Base-by-base conservation (phyloP, 108 stramenopile species). In the Poteriospumella lacustris region DNA sequence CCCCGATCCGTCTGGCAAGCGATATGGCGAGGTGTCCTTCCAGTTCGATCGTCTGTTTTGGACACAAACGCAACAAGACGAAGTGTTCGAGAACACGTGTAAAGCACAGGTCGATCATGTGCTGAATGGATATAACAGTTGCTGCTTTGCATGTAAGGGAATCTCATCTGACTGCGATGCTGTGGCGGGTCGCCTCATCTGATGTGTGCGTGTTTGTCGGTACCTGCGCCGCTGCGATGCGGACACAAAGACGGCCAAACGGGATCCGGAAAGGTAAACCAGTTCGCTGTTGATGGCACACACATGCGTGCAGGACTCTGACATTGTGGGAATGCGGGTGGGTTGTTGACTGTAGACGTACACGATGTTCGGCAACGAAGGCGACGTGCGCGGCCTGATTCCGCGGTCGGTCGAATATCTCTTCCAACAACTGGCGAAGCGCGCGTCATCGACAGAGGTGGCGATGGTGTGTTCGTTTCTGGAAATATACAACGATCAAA, bases 171-270 rank as follows among this genome's bases (percentile, higher is more conserved):
- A 15, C 19, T 52, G 47, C 19, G 47, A 15, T 9, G 9, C 15
- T 52, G 47, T 52, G 47, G 9, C 15, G 9, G 47, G 9, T 9
- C 19, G 47, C 19, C 19, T 9, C 47, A 15, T 9, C 19, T 52
- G 9, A 19, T 52, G 47, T 52, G 47, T 52, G 47, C 19, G 47
- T 52, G 47, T 52, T 9, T 52, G 47, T 52, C 15, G 9, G 47
- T 52, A 9, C 19, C 47, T 52, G 15, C 19, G 15, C 19, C 47
- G 9, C 47, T 52, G 47, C 19, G 47, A n/a, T n/a, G n/a, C n/a
- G n/a, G n/a, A n/a, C n/a, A n/a, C n/a, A n/a, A n/a, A n/a, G n/a
- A 88, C 75, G 87, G 87, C 0, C 86, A 88, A 58, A 88, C 87
- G 3, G 87, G 87, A 9, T 84, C 83, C 1, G 84, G 82, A 36